Conservation (phyloP, 192 early-diverging fungal species). For the Umbelopsis vinacea region DNA sequence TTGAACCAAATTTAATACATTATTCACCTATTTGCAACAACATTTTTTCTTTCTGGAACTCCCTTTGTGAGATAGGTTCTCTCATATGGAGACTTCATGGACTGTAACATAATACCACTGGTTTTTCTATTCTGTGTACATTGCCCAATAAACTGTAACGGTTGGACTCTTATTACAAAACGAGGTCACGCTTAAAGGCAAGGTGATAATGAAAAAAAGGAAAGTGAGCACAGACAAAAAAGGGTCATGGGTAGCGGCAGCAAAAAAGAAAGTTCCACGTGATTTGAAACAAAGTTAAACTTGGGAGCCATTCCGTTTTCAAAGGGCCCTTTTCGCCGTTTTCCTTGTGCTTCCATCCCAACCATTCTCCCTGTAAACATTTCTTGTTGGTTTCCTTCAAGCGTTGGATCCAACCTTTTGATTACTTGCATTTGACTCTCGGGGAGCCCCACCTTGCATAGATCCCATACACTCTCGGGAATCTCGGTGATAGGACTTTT, state of each 20-base stretch:
- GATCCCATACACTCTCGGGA: background rate
- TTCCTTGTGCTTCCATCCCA: conserved; percentile 3
- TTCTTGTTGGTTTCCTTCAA: background rate
- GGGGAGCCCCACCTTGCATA: background rate
- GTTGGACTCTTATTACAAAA: too few species aligned
- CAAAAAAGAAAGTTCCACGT: too few species aligned
- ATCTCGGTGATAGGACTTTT: conserved; percentile 18
- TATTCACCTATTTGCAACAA: background rate
- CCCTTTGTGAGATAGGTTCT: too few species aligned
- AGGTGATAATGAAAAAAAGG: too few species aligned
- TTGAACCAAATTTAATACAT: background rate
- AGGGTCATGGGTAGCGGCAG: too few species aligned
- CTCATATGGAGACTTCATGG: too few species aligned
- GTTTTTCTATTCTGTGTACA: too few species aligned
- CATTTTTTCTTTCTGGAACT: background rate
- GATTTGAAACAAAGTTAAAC: too few species aligned
- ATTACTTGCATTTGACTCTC: background rate
- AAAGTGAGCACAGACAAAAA: too few species aligned
- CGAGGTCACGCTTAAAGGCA: too few species aligned
- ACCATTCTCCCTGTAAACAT: background rate
- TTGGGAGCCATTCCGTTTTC: background rate
- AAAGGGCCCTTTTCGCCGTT: background rate
- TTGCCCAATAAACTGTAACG: too few species aligned
- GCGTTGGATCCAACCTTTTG: background rate
- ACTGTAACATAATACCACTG: too few species aligned